Conservation (phyloP, 768 basidiomycete species). For the Tylopilus sp. region DNA sequence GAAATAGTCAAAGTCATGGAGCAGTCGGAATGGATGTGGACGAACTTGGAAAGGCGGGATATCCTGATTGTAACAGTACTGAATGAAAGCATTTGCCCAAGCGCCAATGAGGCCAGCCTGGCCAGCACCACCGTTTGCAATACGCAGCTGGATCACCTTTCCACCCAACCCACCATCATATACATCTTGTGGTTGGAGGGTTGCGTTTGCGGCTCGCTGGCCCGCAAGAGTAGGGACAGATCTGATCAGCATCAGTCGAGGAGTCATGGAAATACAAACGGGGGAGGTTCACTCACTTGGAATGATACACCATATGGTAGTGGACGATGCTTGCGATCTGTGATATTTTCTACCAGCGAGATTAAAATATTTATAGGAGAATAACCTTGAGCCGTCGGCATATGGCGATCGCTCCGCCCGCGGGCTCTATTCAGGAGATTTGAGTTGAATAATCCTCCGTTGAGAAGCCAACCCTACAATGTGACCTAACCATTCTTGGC, state of each 20-base stretch:
- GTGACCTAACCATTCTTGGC: too few relatives aligned
- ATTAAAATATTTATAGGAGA: not conserved
- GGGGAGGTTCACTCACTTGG: not conserved
- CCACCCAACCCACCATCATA: slow-evolving; percentile 41
- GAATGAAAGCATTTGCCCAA: slow-evolving; percentile 47
- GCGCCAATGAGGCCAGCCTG: slow-evolving; percentile 48
- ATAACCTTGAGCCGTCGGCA: too few relatives aligned
- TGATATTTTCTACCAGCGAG: not conserved
- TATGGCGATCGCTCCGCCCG: too few relatives aligned
- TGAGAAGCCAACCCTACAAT: too few relatives aligned
- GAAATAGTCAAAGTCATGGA: not conserved
- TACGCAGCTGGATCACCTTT: slow-evolving; percentile 38
- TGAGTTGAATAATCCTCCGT: too few relatives aligned
- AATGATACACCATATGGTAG: not conserved
- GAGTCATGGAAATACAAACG: not conserved
- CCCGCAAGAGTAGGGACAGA: not conserved
- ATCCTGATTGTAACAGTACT: slow-evolving; percentile 12
- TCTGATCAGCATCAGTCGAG: slow-evolving; percentile 1
- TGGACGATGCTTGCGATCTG: not conserved
- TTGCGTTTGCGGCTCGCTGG: not conserved
- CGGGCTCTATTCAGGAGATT: too few relatives aligned
- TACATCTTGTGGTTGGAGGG: slow-evolving; percentile 21
- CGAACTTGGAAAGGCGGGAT: slow-evolving; percentile 29
- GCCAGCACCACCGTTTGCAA: slow-evolving; percentile 50
- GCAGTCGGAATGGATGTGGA: slow-evolving; percentile 28